These are phyloP conservation scores for Erysimum pusillum DNA, from an alignment of 441 rosid species.

Conservation along the genomic window DNA sequence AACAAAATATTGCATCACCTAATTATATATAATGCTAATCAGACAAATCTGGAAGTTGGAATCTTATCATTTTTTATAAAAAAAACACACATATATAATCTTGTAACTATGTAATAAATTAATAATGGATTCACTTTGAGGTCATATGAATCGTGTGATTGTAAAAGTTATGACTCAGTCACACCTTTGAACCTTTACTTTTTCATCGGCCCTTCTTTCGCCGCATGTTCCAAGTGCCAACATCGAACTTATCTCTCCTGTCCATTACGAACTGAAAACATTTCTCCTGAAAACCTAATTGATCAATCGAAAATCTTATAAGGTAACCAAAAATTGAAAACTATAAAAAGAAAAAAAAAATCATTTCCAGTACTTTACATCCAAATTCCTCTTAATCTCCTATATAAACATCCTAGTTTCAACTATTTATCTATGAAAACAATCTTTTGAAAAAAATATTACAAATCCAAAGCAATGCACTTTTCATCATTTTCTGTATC, in stretches of 20 bases:
- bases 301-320: neutral
- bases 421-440: too few species aligned
- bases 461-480: slow-evolving; percentile 19
- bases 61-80: too few species aligned
- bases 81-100: too few species aligned
- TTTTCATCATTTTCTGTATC: neutral
- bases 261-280: neutral
- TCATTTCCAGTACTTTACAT: neutral
- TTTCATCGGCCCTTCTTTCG: slow-evolving; percentile 26
- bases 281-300: neutral
- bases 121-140: neutral
- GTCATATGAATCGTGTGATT: slow-evolving; percentile 22
- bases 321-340: neutral
- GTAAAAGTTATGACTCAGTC: slow-evolving; percentile 28
- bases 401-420: too few species aligned
- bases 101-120: too few species aligned
- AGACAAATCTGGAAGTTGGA: too few species aligned
- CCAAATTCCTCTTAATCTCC: neutral
- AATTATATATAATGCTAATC: too few species aligned
- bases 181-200: slow-evolving; percentile 1
- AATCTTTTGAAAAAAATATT: neutral
- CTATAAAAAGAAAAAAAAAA: neutral
- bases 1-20: too few species aligned
- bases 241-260: neutral
- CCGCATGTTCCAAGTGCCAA: slow-evolving; percentile 9